These are phyloP conservation scores for Pseudoturritis turrita DNA, from an alignment of 345 rosid genomes.

Conservation along the genomic window DNA sequence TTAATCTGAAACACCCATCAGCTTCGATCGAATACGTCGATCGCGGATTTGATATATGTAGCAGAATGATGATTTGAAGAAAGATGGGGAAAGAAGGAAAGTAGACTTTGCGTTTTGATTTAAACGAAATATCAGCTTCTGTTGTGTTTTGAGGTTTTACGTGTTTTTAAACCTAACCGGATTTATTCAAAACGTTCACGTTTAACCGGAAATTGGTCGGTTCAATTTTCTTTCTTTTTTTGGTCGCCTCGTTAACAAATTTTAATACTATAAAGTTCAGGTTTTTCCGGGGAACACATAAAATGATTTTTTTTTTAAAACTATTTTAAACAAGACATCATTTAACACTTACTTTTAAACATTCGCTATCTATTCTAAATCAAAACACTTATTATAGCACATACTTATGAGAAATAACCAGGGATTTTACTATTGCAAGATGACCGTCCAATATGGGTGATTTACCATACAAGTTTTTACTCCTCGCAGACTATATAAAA, in stretches of 20 bases:
- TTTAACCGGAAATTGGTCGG: neutral
- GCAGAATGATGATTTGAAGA: neutral
- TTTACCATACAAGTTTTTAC: neutral
- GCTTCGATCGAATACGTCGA: neutral
- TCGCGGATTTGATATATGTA: neutral
- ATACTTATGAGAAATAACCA: neutral
- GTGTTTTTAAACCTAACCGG: neutral
- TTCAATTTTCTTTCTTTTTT: neutral
- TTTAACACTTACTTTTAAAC: too few species aligned
- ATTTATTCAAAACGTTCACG: neutral
- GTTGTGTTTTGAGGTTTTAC: neutral
- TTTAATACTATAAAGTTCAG: too few species aligned
- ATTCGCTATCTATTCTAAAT: neutral
- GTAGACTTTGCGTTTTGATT: neutral
- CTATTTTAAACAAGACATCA: neutral
- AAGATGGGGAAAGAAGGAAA: neutral
- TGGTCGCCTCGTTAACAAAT: too few species aligned
- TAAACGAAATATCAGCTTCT: neutral
- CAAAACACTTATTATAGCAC: neutral
- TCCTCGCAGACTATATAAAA: neutral
- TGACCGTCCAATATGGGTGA: neutral
- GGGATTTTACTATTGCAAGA: neutral
- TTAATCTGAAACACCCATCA: neutral
- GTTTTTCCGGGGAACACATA: too few species aligned
- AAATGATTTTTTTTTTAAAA: too few species aligned